These are phyloP conservation scores for Saccharomyces hybrid DNA, from an alignment of 1,139 yeast genomes.

Conservation along the genomic window DNA sequence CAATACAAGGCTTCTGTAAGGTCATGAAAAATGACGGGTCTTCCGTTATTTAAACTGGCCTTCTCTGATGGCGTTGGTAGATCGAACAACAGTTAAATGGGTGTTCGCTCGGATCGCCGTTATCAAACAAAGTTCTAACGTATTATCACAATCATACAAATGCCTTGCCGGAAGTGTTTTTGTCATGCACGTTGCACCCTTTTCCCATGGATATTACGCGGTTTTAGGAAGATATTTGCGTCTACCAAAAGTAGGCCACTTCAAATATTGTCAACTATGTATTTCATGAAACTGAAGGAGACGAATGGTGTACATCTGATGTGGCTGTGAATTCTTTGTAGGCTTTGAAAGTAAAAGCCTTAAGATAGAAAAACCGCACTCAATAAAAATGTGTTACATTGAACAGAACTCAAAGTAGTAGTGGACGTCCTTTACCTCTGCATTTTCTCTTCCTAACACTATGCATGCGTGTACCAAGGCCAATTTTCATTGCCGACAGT, in stretches of 20 bases:
- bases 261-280: not conserved
- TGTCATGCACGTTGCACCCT: not conserved
- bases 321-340: not conserved
- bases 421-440: not conserved
- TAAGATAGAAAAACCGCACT: not conserved
- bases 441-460: not conserved
- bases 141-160: not conserved
- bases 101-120: not conserved
- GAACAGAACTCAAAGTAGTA: not conserved
- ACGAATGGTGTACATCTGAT: not conserved
- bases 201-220: not conserved
- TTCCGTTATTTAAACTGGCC: not conserved
- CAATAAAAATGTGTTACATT: not conserved
- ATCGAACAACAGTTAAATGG: not conserved
- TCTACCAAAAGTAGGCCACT: not conserved
- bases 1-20: not conserved
- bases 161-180: not conserved
- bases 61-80: not conserved
- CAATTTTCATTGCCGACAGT: not conserved
- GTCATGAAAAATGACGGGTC: not conserved
- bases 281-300: too few relatives aligned
- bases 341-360: not conserved
- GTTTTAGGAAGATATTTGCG: not conserved
- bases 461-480: not conserved
- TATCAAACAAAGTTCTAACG: not conserved